These are phyloP conservation scores for Psilocybe sp. DNA, from an alignment of 768 basidiomycete genomes.

Conservation along the genomic window DNA sequence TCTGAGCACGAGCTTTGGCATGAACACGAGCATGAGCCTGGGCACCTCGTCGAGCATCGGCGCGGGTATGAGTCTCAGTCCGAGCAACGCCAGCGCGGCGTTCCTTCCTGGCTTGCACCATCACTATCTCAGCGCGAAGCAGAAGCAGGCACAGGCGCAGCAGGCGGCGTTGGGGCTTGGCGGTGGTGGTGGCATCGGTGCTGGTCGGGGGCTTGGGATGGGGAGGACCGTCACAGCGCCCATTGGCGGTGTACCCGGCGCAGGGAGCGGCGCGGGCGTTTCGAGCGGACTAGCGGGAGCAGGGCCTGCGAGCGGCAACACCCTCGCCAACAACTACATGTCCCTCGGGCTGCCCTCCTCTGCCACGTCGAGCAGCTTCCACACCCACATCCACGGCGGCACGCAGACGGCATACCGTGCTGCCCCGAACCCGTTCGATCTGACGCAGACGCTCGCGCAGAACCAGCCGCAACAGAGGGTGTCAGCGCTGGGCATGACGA, in stretches of 20 bases:
- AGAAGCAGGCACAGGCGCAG: slow-evolving; percentile 26
- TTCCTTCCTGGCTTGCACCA: slow-evolving; percentile 74
- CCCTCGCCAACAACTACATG: slow-evolving; percentile 28
- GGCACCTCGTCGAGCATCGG: slow-evolving; percentile 16
- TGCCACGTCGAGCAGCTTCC: slow-evolving; percentile 33
- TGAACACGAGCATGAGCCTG: slow-evolving; percentile 10
- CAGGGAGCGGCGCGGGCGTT: neutral
- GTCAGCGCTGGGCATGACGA: neutral
- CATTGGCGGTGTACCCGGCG: neutral
- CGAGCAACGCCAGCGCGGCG: slow-evolving; percentile 79
- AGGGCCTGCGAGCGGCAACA: slow-evolving; percentile 3
- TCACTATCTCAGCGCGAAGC: slow-evolving; percentile 57
- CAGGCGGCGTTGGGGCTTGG: slow-evolving; percentile 10
- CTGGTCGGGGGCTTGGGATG: slow-evolving; percentile 30
- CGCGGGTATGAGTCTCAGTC: slow-evolving; percentile 54
- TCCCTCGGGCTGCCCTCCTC: slow-evolving; percentile 25
- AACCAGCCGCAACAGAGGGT: slow-evolving; percentile 13
- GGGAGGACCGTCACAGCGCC: slow-evolving; percentile 18
- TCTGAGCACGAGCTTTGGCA: slow-evolving; percentile 36
- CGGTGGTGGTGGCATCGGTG: slow-evolving; percentile 23
- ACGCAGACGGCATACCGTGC: slow-evolving; percentile 38
- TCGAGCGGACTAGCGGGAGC: too few relatives aligned
- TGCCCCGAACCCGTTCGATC: slow-evolving; percentile 42
- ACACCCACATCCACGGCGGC: slow-evolving; percentile 36
- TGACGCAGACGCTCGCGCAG: slow-evolving; percentile 38